Conservation (phyloP, 768 basidiomycete genomes). For the Boletus pseudopeckii region DNA sequence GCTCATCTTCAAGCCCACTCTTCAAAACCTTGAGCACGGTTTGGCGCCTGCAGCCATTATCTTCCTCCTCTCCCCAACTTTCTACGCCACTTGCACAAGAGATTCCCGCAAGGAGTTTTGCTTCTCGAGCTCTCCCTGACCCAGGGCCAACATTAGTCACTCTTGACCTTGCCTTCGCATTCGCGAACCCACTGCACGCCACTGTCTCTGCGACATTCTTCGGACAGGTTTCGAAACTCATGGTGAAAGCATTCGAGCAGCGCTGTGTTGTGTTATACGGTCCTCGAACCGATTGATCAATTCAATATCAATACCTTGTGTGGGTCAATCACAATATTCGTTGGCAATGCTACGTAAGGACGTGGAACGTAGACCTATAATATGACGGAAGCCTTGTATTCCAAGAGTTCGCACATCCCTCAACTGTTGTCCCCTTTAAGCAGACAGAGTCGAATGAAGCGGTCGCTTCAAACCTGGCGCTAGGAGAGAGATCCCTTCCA, state of each 20-base stretch:
- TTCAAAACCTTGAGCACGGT: constrained; percentile 69
- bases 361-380: neutral
- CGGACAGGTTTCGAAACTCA: constrained; percentile 79
- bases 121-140: constrained; percentile 10
- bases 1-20: constrained; percentile 65
- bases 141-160: constrained; percentile 71
- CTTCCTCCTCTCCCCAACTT: constrained; percentile 40
- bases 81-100: constrained; percentile 17
- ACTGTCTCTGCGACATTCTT: constrained; percentile 82
- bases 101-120: neutral
- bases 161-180: constrained; percentile 81
- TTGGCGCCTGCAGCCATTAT: constrained; percentile 70
- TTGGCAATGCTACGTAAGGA: neutral
- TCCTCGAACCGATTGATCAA: constrained; percentile 24
- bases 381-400: neutral
- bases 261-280: constrained; percentile 77
- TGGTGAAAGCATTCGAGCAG: constrained; percentile 91
- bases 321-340: neutral
- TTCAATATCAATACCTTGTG: neutral
- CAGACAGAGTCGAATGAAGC: neutral
- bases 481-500: neutral
- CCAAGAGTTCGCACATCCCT: neutral
- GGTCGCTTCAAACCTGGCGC: neutral
- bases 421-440: neutral
- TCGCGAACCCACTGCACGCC: constrained; percentile 83